Evolutionary conservation across 306 rosid genomes (phyloP), one percentile per base, ranked within the genome.

Genomic region (Lotus japonicus): DNA sequence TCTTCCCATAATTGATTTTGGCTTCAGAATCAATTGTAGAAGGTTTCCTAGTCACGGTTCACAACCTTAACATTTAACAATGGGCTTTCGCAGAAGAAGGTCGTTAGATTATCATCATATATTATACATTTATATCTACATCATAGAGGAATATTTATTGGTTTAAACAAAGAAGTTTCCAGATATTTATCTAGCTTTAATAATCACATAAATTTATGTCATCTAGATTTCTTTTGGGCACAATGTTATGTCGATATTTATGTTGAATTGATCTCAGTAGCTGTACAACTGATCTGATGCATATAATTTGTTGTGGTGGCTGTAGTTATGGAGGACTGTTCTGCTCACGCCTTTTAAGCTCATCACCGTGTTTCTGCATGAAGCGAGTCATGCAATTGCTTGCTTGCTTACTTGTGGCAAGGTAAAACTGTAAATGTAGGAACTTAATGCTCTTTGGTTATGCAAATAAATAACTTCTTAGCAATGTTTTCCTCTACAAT

Each of bases 341-440:
- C 28, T 92, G 15, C 88, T 92, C 60, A 89, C 96, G 23, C 98
- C 98, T 43, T 92, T 92, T 73, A 92, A 92, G 95, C 98, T 92
- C 85, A 89, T 92, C 71, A 92, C 96, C 5, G 98, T 92, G 80
- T 92, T 92, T 83, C 77, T 92, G 74, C 98, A 92, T 7, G 98
- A 92, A 84, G 88, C 89, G 10, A 92, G 98, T 77, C 98, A 92
- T 81, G 98, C 98, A 35, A 66, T 92, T 64, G 98, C 95, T 79
- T 92, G 98, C 88, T 72, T 19, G 75, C 98, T 92, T 71, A 92
- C 98, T n/a, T 92, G 96, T 80, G 98, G 98, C 75, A 18, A 85
- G 85, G 98, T 92, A 73, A 73, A 70, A 68, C 36, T 35, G n/a
- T 49, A 44, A 54, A 17, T 39, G 13, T 46, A 48, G 6, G 57